Base-by-base conservation (phyloP, 2,329 filamentous ascomycete species). In the Bretziella fagacearum region DNA sequence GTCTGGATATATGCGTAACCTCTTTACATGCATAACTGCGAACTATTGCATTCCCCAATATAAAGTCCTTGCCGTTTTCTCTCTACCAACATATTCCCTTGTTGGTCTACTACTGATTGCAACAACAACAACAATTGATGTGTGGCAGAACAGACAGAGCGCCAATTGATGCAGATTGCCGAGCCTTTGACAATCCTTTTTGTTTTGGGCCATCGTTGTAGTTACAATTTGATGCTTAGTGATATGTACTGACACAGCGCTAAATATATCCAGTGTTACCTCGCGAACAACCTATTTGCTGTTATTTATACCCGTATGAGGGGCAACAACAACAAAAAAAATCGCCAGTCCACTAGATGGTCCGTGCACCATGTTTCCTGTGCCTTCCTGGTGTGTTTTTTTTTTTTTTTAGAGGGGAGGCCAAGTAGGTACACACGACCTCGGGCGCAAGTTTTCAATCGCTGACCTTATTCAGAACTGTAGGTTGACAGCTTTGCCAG, bases 371-470 rank as follows among this genome's bases (percentile, higher is more conserved):
- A 11, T 22, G 18, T 39, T 22, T 39, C 18, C 20, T 13, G 35
- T 39, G 35, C 3, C 7, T n/a, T 23, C 17, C 35, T n/a, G 18
- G n/a, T n/a, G n/a, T 6, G 18, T 39, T 39, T 8, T 20, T 39
- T 39, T 4, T 17, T 20, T 39, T 17, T 39, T 30, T 17, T 13
- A 5, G 18, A 3, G 35, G 3, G 35, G n/a, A n/a, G n/a, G n/a
- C n/a, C n/a, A n/a, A n/a, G n/a, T n/a, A n/a, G n/a, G n/a, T n/a
- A n/a, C 35, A 39, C 35, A 39, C 35, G 35, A 39, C 35, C 35
- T 39, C 35, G 18, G 35, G 35, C 23, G 20, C 13, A 39, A 39
- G 15, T 39, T 39, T 39, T 39, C 35, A 39, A 39, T 39, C 35
- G 35, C 35, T 39, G 35, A 39, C 35, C 35, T 20, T 7, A 39